A percentile compares a stretch with the other conserved stretches of the same genome.
Evolutionary conservation across 768 basidiomycete genomes (phyloP).

Genomic region (Panaeolus papilionaceus): DNA sequence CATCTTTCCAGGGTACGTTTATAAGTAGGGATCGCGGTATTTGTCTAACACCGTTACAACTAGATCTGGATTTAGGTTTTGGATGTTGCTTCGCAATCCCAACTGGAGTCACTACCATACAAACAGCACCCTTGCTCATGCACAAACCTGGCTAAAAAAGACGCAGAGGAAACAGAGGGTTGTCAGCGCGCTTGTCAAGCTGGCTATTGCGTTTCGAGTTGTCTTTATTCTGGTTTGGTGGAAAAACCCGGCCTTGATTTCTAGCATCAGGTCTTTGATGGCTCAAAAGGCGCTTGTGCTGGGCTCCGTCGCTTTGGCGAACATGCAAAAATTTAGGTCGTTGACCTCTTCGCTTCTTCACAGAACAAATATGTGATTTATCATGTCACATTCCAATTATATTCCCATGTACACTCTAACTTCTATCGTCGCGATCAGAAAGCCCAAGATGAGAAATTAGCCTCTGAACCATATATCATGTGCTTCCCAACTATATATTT

Average conservation of each 20-base stretch:
- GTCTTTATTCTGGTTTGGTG: neutral
- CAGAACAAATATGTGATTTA: neutral
- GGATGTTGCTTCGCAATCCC: constrained; percentile 3
- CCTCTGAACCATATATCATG: neutral
- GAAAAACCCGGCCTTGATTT: neutral
- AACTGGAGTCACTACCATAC: constrained; percentile 11
- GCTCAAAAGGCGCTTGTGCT: neutral
- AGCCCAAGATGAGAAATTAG: neutral
- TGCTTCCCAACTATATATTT: neutral
- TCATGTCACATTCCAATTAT: neutral
- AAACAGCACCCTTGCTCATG: neutral
- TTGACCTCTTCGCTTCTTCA: neutral
- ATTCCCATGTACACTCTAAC: neutral
- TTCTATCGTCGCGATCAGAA: neutral
- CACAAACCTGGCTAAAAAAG: neutral
- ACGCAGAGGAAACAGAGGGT: neutral
- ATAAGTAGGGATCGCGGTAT: constrained; percentile 5
- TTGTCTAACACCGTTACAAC: neutral
- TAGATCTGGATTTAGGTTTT: constrained; percentile 12
- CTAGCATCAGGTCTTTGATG: neutral
- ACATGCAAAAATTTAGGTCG: neutral
- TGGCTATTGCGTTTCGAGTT: neutral
- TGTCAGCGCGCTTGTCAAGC: neutral
- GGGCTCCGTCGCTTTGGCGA: neutral
- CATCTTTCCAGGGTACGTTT: constrained; percentile 44